These are phyloP conservation scores for Malassezia equina DNA, from an alignment of 1,284 basidiomycete species.

Conservation along the genomic window DNA sequence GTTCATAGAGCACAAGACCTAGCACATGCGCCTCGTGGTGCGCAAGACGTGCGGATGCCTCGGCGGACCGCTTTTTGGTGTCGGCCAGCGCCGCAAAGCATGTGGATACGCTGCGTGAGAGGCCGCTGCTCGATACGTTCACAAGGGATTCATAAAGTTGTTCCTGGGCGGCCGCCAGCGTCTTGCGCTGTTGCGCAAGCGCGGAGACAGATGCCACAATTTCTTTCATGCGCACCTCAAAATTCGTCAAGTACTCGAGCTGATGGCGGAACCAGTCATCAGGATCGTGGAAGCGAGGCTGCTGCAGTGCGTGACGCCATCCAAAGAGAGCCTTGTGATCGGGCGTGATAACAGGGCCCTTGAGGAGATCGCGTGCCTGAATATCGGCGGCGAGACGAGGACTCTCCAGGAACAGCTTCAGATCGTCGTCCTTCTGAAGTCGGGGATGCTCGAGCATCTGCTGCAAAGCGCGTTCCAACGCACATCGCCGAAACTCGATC, in stretches of 20 bases:
- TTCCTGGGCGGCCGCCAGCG: slow-evolving; percentile 33
- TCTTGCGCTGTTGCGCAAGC: slow-evolving; percentile 68
- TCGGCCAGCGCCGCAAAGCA: slow-evolving; percentile 47
- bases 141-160: slow-evolving; percentile 42
- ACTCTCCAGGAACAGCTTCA: slow-evolving; percentile 49
- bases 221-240: slow-evolving; percentile 77
- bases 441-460: slow-evolving; percentile 50
- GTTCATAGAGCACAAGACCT: slow-evolving; percentile 74
- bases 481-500: slow-evolving; percentile 49
- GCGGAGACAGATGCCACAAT: slow-evolving; percentile 73
- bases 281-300: slow-evolving; percentile 77
- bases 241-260: slow-evolving; percentile 70
- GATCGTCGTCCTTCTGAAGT: slow-evolving; percentile 50
- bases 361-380: slow-evolving; percentile 58
- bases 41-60: slow-evolving; percentile 34
- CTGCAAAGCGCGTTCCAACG: slow-evolving; percentile 48
- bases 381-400: slow-evolving; percentile 49
- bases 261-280: slow-evolving; percentile 97
- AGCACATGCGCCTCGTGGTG: slow-evolving; percentile 39
- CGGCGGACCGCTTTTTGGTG: slow-evolving; percentile 33
- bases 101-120: slow-evolving; percentile 46
- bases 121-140: slow-evolving; percentile 43
- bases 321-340: slow-evolving; percentile 43
- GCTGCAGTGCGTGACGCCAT: slow-evolving; percentile 46
- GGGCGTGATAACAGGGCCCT: slow-evolving; percentile 40